Evolutionary conservation across 139 green algal species (phyloP).

Genomic region (Chlamydomonas incerta): DNA sequence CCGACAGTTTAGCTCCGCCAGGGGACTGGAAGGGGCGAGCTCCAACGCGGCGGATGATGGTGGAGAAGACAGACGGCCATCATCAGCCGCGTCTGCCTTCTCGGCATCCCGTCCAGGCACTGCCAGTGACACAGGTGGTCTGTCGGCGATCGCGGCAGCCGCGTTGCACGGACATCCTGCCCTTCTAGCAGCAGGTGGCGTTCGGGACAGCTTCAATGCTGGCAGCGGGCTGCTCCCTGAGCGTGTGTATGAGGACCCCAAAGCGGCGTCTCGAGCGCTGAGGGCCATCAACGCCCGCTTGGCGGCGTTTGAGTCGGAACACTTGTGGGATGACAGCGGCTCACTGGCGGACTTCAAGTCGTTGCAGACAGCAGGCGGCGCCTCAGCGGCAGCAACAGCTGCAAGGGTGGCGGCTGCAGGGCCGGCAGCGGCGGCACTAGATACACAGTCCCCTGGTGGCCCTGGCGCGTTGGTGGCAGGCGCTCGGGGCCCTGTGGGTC

Average conservation of each 20-base stretch:
- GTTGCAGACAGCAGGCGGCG: too few species aligned
- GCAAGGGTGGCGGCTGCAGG: too few species aligned
- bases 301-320: constrained; percentile 31
- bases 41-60: too few species aligned
- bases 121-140: neutral
- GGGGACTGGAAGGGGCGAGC: too few species aligned
- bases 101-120: constrained; percentile 10
- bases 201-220: neutral
- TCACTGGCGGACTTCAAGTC: constrained; percentile 29
- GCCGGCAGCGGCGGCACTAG: too few species aligned
- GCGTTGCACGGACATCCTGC: constrained; percentile 23
- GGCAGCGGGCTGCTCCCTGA: constrained; percentile 19
- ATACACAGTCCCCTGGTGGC: neutral
- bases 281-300: constrained; percentile 36
- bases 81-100: neutral
- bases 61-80: neutral
- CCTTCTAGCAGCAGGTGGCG: neutral
- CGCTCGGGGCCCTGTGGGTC: neutral
- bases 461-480: too few species aligned
- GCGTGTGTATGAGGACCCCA: constrained; percentile 21
- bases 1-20: neutral
- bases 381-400: too few species aligned
- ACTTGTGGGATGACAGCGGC: constrained; percentile 35
- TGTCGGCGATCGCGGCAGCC: constrained; percentile 3
- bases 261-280: constrained; percentile 14